Base-by-base conservation (phyloP, 2,329 filamentous ascomycete species). In the Clonostachys solani region DNA sequence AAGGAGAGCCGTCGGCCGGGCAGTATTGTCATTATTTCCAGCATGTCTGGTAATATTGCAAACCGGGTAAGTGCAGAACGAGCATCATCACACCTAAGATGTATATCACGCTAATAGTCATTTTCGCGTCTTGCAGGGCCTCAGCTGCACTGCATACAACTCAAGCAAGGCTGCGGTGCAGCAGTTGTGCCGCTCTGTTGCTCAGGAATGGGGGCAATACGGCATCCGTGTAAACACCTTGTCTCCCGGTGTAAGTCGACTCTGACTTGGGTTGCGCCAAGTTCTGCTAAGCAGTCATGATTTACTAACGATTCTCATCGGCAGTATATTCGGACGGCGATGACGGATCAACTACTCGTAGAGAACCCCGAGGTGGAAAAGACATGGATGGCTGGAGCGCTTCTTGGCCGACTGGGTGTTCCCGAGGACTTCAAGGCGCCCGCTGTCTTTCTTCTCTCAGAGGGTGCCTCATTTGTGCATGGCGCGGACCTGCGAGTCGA, bases 181-280 rank as follows among this genome's bases (percentile, higher is more conserved):
- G 45, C 79, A 84, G 56, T 70, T 84, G 42, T 76, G 68, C 17
- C 73, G 80, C 38, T 83, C 80, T 44, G 67, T 84, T 5, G 81
- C 81, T 6, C 67, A 77, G 17, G 81, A 84, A 66, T 84, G 81
- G 81, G 81, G 80, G 17, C 64, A 73, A 47, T 69, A 81, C 59
- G 78, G 77, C 23, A 86, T 87, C 47, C 72, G 83, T 9, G 77
- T 87, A 50, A 87, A 86, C 61, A 84, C 80, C 2, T 69, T 87
- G 42, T 84, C 80, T 42, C 82, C 83, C 0, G 83, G 83, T 4
- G 67, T 71, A 63, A 50, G 63, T 56, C 7, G 23, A 29, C 8
- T 46, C 9, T 29, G 6, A 29, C 10, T 8, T 29, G 4, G 3
- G 23, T 29, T 29, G 23, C 9, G 9, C 23, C 23, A 29, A 29